Base-by-base conservation (phyloP, 495 filamentous ascomycete genomes). In the Choiromyces venosus region DNA sequence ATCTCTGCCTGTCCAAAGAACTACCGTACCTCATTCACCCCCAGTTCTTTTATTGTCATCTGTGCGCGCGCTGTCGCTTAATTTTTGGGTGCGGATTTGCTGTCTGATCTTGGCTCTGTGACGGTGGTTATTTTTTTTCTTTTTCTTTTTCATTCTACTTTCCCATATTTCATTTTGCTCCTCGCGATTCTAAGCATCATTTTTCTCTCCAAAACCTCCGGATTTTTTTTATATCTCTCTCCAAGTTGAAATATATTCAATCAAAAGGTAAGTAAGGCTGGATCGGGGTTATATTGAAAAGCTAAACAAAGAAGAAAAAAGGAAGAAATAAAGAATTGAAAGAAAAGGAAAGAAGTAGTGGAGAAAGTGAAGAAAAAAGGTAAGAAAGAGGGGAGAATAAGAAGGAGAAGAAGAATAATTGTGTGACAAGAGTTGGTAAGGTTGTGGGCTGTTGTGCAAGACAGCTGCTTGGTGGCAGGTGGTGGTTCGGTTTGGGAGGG, bases 281-380 rank as follows among this genome's bases (percentile, higher is more conserved):
- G 29, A 61, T 29, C 52, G 10, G 42, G 52, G n/a, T 61, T 16
- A 61, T 29, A 61, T 61, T 29, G 52, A n/a, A 29, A 10, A 14
- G 52, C 25, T 29, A 3, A 25, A 61, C n/a, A 74, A 40, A 70
- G 36, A 56, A 19, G 71, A 37, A 44, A 25, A 14, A 35, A 9
- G n/a, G 14, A 12, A 56, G 66, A 39, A 66, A 66, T 61, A 44
- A 39, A 25, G 73, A 65, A 46, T 21, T 73, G 71, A 25, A 33
- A 64, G 66, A 37, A 37, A 76, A 52, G 61, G 71, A 72, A 56
- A 76, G 52, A 10, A 6, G 25, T 29, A 61, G 52, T 29, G 25
- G 52, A 61, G 10, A 61, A 61, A 29, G 52, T n/a, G 52, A n/a
- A 61, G 52, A 56, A n/a, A 61, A 25, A 56, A 25, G n/a, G 9